Conservation (phyloP, 805 yeast genomes). For the Priceomyces haplophilus region DNA sequence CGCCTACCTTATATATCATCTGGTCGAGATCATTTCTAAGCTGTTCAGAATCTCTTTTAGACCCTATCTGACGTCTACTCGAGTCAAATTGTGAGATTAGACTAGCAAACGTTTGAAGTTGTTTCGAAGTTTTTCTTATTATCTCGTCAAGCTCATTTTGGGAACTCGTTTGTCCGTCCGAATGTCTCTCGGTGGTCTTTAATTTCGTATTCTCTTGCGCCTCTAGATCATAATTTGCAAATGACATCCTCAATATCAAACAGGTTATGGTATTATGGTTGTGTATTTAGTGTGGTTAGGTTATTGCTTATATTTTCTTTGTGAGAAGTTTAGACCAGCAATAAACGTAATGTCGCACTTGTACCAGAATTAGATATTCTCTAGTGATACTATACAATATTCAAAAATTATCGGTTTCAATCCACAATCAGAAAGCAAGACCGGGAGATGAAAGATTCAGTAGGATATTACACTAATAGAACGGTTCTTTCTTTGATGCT, state of each 20-base stretch:
- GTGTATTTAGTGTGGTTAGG: background rate
- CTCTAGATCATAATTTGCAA: conserved; percentile 51
- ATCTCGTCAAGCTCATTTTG: conserved; percentile 31
- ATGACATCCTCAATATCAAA: conserved; percentile 39
- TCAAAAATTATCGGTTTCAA: too few relatives aligned
- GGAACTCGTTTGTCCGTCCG: conserved; percentile 4
- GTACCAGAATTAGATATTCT: background rate
- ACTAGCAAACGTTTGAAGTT: conserved; percentile 45
- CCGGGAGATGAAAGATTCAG: too few relatives aligned
- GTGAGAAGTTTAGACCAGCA: background rate
- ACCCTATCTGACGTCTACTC: conserved; percentile 49
- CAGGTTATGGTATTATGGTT: background rate
- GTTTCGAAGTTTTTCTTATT: conserved; percentile 35
- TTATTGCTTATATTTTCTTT: background rate
- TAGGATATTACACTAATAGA: too few relatives aligned
- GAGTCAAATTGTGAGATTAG: conserved; percentile 50
- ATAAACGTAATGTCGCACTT: background rate
- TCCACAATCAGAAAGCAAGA: too few relatives aligned
- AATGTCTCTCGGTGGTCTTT: conserved; percentile 2
- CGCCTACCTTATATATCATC: conserved; percentile 28
- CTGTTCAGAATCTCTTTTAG: conserved; percentile 43
- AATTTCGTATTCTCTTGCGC: conserved; percentile 35
- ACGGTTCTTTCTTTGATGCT: too few relatives aligned
- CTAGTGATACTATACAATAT: too few relatives aligned
- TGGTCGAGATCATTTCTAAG: conserved; percentile 37